These are phyloP conservation scores for Fusarium sp. DNA, from an alignment of 2,329 filamentous ascomycete genomes.

Conservation along the genomic window DNA sequence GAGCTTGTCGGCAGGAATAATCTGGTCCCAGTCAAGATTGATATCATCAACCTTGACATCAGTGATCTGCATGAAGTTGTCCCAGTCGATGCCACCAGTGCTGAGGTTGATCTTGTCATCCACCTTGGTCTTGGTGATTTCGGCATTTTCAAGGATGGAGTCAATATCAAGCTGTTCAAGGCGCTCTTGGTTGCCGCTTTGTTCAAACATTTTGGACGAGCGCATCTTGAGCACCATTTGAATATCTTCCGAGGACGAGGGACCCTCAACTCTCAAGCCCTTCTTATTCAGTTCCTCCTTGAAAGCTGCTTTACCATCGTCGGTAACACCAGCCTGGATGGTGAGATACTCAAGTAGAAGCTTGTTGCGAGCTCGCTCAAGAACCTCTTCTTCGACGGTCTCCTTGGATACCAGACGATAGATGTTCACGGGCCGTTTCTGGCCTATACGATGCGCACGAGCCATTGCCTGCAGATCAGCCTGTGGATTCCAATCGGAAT, in stretches of 20 bases:
- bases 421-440: conserved; percentile 95
- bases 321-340: conserved; percentile 95
- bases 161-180: conserved; percentile 98
- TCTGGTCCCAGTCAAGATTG: conserved; percentile 93
- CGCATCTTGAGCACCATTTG: conserved; percentile 96
- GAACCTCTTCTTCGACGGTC: conserved; percentile 96
- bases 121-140: conserved; percentile 96
- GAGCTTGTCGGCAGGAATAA: conserved; percentile 93
- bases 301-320: conserved; percentile 88
- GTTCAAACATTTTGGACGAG: conserved; percentile 99
- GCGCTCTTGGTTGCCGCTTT: conserved; percentile 95
- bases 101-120: conserved; percentile 92
- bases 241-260: conserved; percentile 92
- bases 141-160: conserved; percentile 94
- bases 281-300: conserved; percentile 83
- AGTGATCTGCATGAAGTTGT: conserved; percentile 97
- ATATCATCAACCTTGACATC: conserved; percentile 93
- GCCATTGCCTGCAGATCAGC: conserved; percentile 99
- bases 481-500: conserved; percentile 99
- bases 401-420: conserved; percentile 98
- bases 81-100: conserved; percentile 84
- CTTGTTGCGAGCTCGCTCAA: conserved; percentile 97
- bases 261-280: conserved; percentile 79
- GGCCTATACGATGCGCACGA: conserved; percentile 95
- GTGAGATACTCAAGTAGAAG: conserved; percentile 97